These are phyloP conservation scores for Penicillium sp. DNA, from an alignment of 2,329 filamentous ascomycete species.

Conservation along the genomic window DNA sequence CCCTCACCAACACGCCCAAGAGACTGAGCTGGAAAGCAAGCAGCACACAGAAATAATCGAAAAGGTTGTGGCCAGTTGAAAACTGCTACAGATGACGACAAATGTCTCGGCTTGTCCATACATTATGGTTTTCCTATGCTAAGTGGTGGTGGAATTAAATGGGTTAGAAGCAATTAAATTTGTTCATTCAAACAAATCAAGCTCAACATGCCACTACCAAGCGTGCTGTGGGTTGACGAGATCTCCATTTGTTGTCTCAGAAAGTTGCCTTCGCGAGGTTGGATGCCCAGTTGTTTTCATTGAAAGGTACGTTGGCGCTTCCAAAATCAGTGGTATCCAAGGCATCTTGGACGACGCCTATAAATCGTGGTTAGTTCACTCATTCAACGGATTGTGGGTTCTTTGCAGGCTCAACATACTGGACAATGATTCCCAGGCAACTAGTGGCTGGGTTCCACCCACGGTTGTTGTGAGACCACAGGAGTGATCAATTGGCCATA, in stretches of 20 bases:
- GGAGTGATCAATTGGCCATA: slow-evolving; percentile 53
- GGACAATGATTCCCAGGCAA: slow-evolving; percentile 54
- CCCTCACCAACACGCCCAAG: slow-evolving; percentile 4
- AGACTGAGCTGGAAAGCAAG: slow-evolving; percentile 1
- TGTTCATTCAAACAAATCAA: neutral
- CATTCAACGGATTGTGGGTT: neutral
- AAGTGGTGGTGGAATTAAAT: too few relatives aligned
- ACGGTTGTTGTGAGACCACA: slow-evolving; percentile 43
- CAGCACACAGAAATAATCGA: neutral
- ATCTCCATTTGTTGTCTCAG: slow-evolving; percentile 12
- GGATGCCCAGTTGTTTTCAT: slow-evolving; percentile 47
- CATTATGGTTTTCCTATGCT: neutral
- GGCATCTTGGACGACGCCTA: slow-evolving; percentile 41
- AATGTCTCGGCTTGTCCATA: neutral
- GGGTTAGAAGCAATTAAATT: neutral
- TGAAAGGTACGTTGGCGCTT: slow-evolving; percentile 50
- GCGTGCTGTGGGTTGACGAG: too few relatives aligned
- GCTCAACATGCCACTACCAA: too few relatives aligned
- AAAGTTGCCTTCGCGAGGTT: slow-evolving; percentile 46
- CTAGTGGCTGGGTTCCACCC: slow-evolving; percentile 49
- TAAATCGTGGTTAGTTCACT: neutral
- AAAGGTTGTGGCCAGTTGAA: neutral
- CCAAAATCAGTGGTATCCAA: slow-evolving; percentile 51
- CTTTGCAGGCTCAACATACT: neutral
- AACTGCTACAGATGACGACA: neutral